Evolutionary conservation across 73 alveolate species (phyloP), one percentile per base, ranked within the genome.

Genomic region (Symbiodinium natans): DNA sequence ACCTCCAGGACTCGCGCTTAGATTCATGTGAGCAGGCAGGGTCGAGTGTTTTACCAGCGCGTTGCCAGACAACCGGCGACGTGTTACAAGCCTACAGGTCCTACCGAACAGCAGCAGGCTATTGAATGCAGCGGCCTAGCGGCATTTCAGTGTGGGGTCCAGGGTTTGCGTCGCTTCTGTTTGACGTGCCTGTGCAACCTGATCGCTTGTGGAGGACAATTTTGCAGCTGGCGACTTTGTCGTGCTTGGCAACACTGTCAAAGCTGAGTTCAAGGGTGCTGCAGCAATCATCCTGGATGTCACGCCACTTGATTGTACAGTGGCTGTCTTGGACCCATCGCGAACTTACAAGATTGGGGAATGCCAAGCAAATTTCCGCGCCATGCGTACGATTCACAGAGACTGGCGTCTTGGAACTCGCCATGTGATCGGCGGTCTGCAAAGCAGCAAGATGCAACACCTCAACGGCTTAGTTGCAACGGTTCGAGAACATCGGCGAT

Each of bases 381-480:
- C 77, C n/a, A 3, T 90, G 97, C 97, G 89, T 1, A 41, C 46
- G 77, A 90, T 90, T 29, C 97, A 90, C 80, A 34, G 29, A 23
- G 89, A 90, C 56, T 90, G 97, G 97, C 97, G 97, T 52, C 43
- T 90, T 10, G 97, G 97, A 19, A 23, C 89, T 9, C 46, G 80
- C 34, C 97, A 71, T 25, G 34, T 90, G 68, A 68, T 90, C 34
- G 95, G 95, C 19, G 95, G 94, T 27, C 23, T 89, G 86, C 95
- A 89, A 77, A 63, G 77, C 97, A 41, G 89, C 48, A 84, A 85
- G 88, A 90, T 90, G 97, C 77, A 90, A 89, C 97, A 90, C 77
- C 54, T 90, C 75, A 90, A 90, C 48, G 97, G 97, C 80, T 33
- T 90, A 41, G 39, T 17, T 41, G 97, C 97, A 1, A 63, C 87